Evolutionary conservation across 495 filamentous ascomycete genomes (phyloP), one percentile per base, ranked within the genome.

Genomic region (Penicillium bovifimosum): DNA sequence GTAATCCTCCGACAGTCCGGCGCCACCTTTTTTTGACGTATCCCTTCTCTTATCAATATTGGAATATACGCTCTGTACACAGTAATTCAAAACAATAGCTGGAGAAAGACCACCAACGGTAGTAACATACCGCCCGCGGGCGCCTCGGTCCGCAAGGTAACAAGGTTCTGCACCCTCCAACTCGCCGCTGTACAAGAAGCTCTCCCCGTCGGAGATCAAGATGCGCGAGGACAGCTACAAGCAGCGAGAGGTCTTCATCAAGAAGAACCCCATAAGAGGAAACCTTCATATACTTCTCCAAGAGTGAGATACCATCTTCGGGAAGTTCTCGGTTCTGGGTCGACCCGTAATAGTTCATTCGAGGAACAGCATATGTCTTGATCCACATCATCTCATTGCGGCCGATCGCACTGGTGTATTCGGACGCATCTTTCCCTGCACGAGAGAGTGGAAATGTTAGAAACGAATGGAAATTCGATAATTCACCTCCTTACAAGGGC

Each of bases 191-290:
- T 95, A 87, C 72, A 72, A 84, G 55, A 76, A 81, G 51, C 80
- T 99, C 14, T 75, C 89, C 0, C 84, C 88, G 0, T 81, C 86
- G 10, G 93, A 99, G 58, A 72, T 91, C 56, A 86, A 86, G 59
- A 86, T 96, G 77, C 81, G 93, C 35, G 91, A 96, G 64, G 81
- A 91, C 42, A 93, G 88, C 58, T 82, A 80, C 52, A 90, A 84
- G 62, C 93, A 97, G 65, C 86, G 93, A 26, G 90, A 95, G 70
- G 85, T 81, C 48, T 79, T 97, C 47, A 89, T 97, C 62, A 83
- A 95, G 70, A 84, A 79, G 62, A 96, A 97, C 67, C 93, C 95
- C n/a, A n/a, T 58, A 41, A 18, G 54, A 26, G 5, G 58, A 27
- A 6, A 61, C 50, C 5, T 51, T 18, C 39, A 61, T 52, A 36